Conservation (phyloP, 2,329 filamentous ascomycete species). For the Elsinoe batatas region DNA sequence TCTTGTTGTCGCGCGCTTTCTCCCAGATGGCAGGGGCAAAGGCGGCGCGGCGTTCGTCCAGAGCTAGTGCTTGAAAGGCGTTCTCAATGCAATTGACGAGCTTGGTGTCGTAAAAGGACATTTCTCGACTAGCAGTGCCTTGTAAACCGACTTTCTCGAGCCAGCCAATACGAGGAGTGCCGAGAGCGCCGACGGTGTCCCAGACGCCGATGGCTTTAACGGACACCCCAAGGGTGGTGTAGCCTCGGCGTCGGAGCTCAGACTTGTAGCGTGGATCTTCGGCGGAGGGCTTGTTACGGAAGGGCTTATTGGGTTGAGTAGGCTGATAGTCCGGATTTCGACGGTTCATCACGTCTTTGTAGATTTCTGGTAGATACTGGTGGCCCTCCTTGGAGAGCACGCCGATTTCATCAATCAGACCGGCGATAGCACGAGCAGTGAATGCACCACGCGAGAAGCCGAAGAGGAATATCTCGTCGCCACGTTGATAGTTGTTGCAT, state of each 20-base stretch:
- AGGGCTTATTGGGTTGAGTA: constrained; percentile 37
- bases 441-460: constrained; percentile 41
- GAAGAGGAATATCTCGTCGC: constrained; percentile 42
- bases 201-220: constrained; percentile 38
- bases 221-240: constrained; percentile 26
- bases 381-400: constrained; percentile 40
- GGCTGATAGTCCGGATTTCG: constrained; percentile 35
- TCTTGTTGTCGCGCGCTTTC: constrained; percentile 33
- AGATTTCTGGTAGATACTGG: constrained; percentile 38
- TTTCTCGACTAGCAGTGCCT: constrained; percentile 26
- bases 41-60: constrained; percentile 43
- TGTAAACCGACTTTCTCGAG: constrained; percentile 27
- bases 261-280: constrained; percentile 33
- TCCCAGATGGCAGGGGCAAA: constrained; percentile 39
- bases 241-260: constrained; percentile 28
- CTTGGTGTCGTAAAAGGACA: constrained; percentile 41
- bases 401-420: constrained; percentile 36
- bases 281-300: constrained; percentile 38
- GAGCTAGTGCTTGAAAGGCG: constrained; percentile 45
- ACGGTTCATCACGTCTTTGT: constrained; percentile 36
- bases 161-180: constrained; percentile 38
- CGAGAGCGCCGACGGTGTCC: constrained; percentile 36
- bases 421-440: constrained; percentile 37
- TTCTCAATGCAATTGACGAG: constrained; percentile 31
- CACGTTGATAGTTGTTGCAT: constrained; percentile 43